Conservation (phyloP, 164 flowering plant species). For the Berberis thunbergii region DNA sequence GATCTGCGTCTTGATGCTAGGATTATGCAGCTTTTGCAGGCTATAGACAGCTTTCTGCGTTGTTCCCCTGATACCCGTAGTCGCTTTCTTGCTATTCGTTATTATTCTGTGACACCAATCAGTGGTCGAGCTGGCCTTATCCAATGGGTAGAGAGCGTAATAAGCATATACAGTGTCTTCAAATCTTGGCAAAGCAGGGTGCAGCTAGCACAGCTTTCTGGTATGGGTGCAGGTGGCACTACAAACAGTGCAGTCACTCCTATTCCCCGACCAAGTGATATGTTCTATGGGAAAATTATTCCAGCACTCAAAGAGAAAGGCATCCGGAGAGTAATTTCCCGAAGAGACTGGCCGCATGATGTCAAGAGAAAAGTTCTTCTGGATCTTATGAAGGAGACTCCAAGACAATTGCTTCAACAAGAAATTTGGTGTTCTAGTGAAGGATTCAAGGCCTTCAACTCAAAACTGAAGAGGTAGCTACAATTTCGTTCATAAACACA, state of each 20-base stretch:
- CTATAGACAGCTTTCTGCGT: constrained; percentile 64
- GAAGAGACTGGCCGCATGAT: constrained; percentile 99
- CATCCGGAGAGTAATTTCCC: constrained; percentile 87
- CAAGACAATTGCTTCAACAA: constrained; percentile 83
- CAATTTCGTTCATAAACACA: background rate
- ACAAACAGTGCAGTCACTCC: constrained; percentile 45
- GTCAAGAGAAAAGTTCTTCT: constrained; percentile 87
- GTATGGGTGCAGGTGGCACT: constrained; percentile 35
- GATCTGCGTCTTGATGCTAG: constrained; percentile 98
- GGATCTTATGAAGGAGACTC: constrained; percentile 92
- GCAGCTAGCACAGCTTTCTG: constrained; percentile 54
- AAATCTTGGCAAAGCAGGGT: constrained; percentile 89
- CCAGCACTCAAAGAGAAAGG: constrained; percentile 99
- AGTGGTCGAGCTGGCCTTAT: constrained; percentile 98
- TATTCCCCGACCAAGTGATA: constrained; percentile 92
- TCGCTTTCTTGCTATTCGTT: constrained; percentile 54
- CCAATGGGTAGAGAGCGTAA: constrained; percentile 95
- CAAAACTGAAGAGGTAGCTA: constrained; percentile 70
- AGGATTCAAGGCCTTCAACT: constrained; percentile 90
- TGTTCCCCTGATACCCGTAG: constrained; percentile 47
- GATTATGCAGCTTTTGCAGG: constrained; percentile 95
- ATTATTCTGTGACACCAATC: constrained; percentile 95
- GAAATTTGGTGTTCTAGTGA: constrained; percentile 99
- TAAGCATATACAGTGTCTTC: constrained; percentile 81
- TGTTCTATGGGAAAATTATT: constrained; percentile 98